Conservation (phyloP, 306 rosid genomes). For the Prunus padus region DNA sequence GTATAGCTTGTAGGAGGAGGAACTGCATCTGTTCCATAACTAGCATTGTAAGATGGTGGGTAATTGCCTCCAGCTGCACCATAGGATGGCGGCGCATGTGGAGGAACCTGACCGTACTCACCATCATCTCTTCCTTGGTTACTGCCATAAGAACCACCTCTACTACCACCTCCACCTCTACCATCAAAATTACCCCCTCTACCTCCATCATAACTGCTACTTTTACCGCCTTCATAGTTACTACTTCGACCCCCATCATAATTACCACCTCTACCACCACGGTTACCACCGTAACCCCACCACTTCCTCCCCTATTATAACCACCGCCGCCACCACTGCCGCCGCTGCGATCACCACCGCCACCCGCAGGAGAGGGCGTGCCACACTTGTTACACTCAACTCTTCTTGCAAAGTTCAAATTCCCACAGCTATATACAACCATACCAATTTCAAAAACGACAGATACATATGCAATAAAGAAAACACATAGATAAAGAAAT, state of each 20-base stretch:
- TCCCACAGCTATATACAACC: constrained; percentile 72
- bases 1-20: constrained; percentile 90
- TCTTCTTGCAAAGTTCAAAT: constrained; percentile 92
- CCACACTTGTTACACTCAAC: constrained; percentile 96
- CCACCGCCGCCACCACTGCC: constrained; percentile 41
- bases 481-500: neutral
- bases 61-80: constrained; percentile 62
- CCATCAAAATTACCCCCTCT: constrained; percentile 38
- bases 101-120: constrained; percentile 71
- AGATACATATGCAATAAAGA: neutral
- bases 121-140: constrained; percentile 73
- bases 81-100: constrained; percentile 57
- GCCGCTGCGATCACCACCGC: constrained; percentile 33
- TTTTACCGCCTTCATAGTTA: constrained; percentile 38
- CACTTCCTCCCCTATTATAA: constrained; percentile 46
- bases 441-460: constrained; percentile 24
- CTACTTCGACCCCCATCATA: constrained; percentile 39
- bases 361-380: constrained; percentile 73
- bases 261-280: constrained; percentile 53
- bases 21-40: constrained; percentile 84
- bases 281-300: constrained; percentile 46
- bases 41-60: constrained; percentile 52
- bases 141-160: constrained; percentile 62
- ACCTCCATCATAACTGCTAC: constrained; percentile 38
- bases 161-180: constrained; percentile 61